Evolutionary conservation across 1,139 yeast genomes (phyloP), one percentile per base, ranked within the genome.

Genomic region (Arxiozyma slooffiae): DNA sequence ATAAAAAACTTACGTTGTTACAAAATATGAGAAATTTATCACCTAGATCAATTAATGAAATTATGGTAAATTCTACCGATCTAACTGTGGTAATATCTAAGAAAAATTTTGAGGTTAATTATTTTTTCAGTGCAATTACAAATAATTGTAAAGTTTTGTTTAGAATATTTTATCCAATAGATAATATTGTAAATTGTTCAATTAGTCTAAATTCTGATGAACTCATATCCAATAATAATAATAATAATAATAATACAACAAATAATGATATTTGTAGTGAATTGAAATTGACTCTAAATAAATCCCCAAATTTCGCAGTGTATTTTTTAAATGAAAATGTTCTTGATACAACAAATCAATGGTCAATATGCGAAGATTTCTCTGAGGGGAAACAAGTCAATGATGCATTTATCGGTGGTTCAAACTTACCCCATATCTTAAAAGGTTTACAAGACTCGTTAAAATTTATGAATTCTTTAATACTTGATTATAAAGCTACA

Each of bases 321-420:
- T 82, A 80, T 60, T 84, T 84, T 63, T 72, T 67, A 57, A 74
- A 64, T 45, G 58, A 58, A 57, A 73, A 62, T 38, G 60, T 57
- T 6, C 59, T 59, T 23, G 64, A 64, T 49, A 71, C 77, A 44
- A 59, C 60, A 41, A 83, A 84, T 63, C 88, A 82, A 60, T 85
- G 94, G 94, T 80, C 85, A 2, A 80, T 83, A 26, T 84, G 92
- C 66, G 92, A 84, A 53, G 94, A 85, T 67, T 85, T 85, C 59
- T 81, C 87, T 53, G 92, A 84, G 59, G 89, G 86, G 23, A 88
- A 82, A 60, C 90, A 85, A 63, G 92, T 85, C 14, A 79, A 80
- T 52, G 76, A 73, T 54, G 90, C 92, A 0, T 79, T 72, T 60
- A 68, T 72, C 44, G 80, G 80, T 17, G 85, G 74, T 2, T 67